A percentile compares a stretch with the other conserved stretches of the same genome.
Evolutionary conservation across 2,329 filamentous ascomycete genomes (phyloP).

Genomic region (Allantophomopsis lycopodina): DNA sequence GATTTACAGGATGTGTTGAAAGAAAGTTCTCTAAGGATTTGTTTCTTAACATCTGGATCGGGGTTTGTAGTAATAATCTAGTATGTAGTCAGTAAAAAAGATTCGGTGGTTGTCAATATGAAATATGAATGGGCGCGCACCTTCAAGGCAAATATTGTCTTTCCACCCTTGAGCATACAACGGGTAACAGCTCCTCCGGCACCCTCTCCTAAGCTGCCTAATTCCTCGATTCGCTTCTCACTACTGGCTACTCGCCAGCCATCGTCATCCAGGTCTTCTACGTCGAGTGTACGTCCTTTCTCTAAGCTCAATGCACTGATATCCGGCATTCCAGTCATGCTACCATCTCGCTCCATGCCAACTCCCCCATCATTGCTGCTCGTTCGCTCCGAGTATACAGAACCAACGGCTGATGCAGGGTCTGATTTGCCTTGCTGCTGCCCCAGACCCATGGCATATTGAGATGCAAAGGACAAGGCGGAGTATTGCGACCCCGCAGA

Average conservation of each 20-base stretch:
- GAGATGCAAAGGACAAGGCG: conserved; percentile 64
- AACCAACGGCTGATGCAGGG: conserved; percentile 78
- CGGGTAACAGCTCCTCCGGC: conserved; percentile 91
- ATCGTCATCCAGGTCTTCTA: conserved; percentile 88
- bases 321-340: conserved; percentile 60
- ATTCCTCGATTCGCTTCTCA: conserved; percentile 75
- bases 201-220: conserved; percentile 85
- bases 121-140: conserved; percentile 29
- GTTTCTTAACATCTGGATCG: conserved; percentile 95
- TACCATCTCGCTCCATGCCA: conserved; percentile 72
- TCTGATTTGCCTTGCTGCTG: conserved; percentile 61
- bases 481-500: conserved; percentile 84
- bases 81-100: neutral
- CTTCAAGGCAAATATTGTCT: conserved; percentile 93
- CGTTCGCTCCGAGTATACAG: conserved; percentile 61
- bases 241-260: conserved; percentile 89
- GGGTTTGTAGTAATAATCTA: conserved; percentile 97
- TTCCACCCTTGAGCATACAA: conserved; percentile 78
- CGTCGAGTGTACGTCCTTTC: conserved; percentile 71
- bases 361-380: conserved; percentile 50
- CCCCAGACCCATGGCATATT: conserved; percentile 52
- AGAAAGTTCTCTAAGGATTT: conserved; percentile 88
- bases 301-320: conserved; percentile 74
- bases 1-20: conserved; percentile 98
- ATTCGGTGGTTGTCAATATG: neutral